phyloP scores from a whole-genome alignment of 2,329 filamentous ascomycete species.

The Aspergillus fumigatus region DNA sequence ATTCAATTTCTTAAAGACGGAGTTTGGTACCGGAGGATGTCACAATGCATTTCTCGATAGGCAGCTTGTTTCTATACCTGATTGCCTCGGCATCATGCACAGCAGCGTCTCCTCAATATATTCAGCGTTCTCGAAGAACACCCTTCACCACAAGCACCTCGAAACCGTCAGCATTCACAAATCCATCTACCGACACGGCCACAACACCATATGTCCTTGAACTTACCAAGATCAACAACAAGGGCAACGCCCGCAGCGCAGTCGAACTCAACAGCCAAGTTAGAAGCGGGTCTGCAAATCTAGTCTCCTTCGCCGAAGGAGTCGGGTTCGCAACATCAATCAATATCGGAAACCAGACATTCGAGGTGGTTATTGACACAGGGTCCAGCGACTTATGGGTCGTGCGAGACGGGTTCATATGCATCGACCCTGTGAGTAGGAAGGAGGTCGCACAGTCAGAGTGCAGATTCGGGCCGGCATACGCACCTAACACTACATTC shows the following conservation, averaged over 20 bases:
- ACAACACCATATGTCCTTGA: background rate
- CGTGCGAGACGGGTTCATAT: conserved; percentile 30
- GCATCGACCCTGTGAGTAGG: conserved; percentile 21
- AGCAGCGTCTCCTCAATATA: background rate
- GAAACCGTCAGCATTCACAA: conserved; percentile 4
- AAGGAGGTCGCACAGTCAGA: background rate
- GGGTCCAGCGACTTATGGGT: conserved; percentile 49
- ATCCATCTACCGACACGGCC: background rate
- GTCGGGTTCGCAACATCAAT: conserved; percentile 15
- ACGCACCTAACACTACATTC: conserved; percentile 12
- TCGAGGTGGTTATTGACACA: conserved; percentile 43
- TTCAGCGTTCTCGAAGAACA: background rate
- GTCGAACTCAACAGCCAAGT: conserved; percentile 4
- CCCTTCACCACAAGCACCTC: conserved; percentile 4
- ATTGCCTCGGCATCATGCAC: background rate
- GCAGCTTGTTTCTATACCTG: background rate
- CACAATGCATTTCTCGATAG: background rate
- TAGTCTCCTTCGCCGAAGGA: conserved; percentile 13
- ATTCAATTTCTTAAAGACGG: background rate
- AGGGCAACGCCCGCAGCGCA: conserved; percentile 3
- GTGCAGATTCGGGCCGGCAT: conserved; percentile 19
- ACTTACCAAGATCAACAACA: conserved; percentile 6
- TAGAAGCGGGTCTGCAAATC: background rate
- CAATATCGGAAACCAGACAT: conserved; percentile 23
- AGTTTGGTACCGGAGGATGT: background rate